Base-by-base conservation (phyloP, 495 filamentous ascomycete species). In the Hyaloscypha finlandica region DNA sequence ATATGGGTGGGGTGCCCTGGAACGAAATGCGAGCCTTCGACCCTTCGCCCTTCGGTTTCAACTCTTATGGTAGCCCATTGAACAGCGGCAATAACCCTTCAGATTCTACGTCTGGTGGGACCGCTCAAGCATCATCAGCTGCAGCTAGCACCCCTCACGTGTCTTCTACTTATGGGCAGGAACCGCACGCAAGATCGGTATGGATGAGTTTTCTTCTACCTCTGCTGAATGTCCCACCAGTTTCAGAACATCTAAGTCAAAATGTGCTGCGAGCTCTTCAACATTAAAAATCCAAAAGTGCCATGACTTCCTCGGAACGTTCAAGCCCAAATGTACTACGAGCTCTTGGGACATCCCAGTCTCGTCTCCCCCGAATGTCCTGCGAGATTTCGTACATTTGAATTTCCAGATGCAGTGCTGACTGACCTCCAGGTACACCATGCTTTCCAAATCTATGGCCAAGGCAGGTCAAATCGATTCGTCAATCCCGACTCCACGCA, bases 1-100 rank as follows among this genome's bases (percentile, higher is more conserved):
- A 56, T 32, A 35, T 64, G 59, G 70, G 25, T 2, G 25, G 63
- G 11, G 30, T 60, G 20, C 54, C 63, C 3, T 72, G 67, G 67
- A 58, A 53, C n/a, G 59, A 61, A 12, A 51, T 60, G 37, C 61
- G 59, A 63, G 64, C 16, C 22, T 69, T 59, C 37, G 67, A 69
- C 2, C 29, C 70, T 25, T 16, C 64, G 5, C 31, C 59, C 5
- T 71, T 67, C 35, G 61, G 64, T 22, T 67, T 59, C 33, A 42
- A n/a, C 37, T 25, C 60, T 19, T 55, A 31, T 14, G 54, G 12
- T 9, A 22, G 58, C 16, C 39, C 30, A 8, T 1, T 19, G 22
- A 58, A 59, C 53, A 19, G 33, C 35, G 58, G 22, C 20, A 42
- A 35, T 30, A 20, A 6, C 4, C 14, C 63, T 65, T 42, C 63